Conservation (phyloP, 139 green algal species). For the Gonium pectorale region DNA sequence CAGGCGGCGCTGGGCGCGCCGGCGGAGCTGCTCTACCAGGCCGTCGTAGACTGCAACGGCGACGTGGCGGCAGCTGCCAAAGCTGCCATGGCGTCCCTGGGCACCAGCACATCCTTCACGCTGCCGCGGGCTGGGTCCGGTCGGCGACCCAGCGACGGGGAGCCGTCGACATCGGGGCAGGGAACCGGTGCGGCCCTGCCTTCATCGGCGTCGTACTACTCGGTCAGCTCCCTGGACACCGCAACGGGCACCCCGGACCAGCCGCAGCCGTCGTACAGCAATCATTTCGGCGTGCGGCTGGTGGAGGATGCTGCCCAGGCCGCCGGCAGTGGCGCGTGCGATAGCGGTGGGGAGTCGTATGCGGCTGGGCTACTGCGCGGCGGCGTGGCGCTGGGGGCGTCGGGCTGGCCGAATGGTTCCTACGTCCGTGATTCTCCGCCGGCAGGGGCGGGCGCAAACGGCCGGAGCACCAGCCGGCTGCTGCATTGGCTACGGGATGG, state of each 20-base stretch:
- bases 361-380: slow-evolving; percentile 1
- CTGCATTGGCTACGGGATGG: slow-evolving; percentile 24
- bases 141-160: no score
- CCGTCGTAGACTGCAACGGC: slow-evolving; percentile 48
- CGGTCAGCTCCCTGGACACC: slow-evolving; percentile 9
- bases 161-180: not conserved
- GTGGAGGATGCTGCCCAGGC: not conserved
- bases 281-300: slow-evolving; percentile 31
- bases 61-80: slow-evolving; percentile 51
- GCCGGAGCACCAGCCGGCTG: slow-evolving; percentile 29
- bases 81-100: not conserved
- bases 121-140: no score
- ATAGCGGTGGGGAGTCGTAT: not conserved
- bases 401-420: slow-evolving; percentile 27
- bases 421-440: slow-evolving; percentile 1
- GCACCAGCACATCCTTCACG: no score
- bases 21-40: slow-evolving; percentile 41
- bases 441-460: no score
- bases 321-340: not conserved
- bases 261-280: slow-evolving; percentile 7
- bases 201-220: slow-evolving; percentile 34
- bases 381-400: slow-evolving; percentile 1
- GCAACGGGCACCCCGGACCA: not conserved
- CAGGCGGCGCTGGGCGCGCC: slow-evolving; percentile 12
- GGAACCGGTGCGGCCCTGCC: not conserved